Conservation (phyloP, 768 basidiomycete genomes). For the Rubroboletus satanas region DNA sequence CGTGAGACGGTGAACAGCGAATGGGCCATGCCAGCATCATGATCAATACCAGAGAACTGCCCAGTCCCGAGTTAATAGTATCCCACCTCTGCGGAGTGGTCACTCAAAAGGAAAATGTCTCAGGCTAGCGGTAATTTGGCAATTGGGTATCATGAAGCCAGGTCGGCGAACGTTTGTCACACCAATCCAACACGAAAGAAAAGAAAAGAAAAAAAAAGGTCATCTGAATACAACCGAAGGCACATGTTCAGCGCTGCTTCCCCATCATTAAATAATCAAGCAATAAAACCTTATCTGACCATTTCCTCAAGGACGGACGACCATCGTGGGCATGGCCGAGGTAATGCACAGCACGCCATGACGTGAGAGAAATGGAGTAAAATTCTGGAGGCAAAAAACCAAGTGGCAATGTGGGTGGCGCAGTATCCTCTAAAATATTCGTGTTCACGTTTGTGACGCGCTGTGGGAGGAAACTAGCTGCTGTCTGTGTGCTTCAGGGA, state of each 20-base stretch:
- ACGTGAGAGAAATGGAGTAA: conserved; percentile 20
- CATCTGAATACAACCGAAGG: conserved; percentile 8
- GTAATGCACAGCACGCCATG: conserved; percentile 9
- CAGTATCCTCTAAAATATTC: conserved; percentile 2
- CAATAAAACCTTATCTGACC: conserved; percentile 22
- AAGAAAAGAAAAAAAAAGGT: background rate
- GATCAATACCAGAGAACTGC: background rate
- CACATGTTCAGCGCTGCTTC: conserved; percentile 18
- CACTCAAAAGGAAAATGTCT: background rate
- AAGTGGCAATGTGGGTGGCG: background rate
- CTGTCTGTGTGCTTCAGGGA: background rate
- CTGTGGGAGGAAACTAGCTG: conserved; percentile 11
- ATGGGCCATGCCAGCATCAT: background rate
- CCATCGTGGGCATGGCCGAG: conserved; percentile 16
- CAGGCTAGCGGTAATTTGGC: conserved; percentile 7
- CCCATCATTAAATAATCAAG: conserved; percentile 12
- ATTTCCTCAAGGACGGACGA: conserved; percentile 5
- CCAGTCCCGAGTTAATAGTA: background rate
- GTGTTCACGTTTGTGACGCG: conserved; percentile 3
- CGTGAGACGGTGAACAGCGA: background rate
- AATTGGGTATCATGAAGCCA: conserved; percentile 2
- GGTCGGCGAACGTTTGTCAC: conserved; percentile 3
- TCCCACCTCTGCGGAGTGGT: conserved; percentile 2
- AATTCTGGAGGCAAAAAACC: background rate
- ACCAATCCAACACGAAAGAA: conserved; percentile 5